Base-by-base conservation (phyloP, 2,329 filamentous ascomycete species). In the Penicillium vulpinum region DNA sequence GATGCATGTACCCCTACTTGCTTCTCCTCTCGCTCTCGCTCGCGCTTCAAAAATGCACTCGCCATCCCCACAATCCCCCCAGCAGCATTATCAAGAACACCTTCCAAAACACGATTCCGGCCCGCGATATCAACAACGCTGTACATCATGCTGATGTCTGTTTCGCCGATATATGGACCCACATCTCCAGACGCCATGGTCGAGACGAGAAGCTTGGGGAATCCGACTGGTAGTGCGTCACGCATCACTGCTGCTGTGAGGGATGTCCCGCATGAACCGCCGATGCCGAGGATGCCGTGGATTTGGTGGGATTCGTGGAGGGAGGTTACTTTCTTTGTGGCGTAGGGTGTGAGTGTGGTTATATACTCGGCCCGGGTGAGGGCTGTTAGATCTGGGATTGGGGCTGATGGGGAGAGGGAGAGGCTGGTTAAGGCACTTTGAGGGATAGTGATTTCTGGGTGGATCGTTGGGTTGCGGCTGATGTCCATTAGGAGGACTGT, bases 71-170 rank as follows among this genome's bases (percentile, higher is more conserved):
- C 75, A 36, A 89, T 83, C 0, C 85, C 82, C 0, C 80, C 82
- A 0, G 83, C 86, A 0, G 88, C 87, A 62, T 90, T 90, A 22
- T 75, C 72, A 7, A 90, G 70, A 0, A 90, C 80, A 2, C 76
- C 75, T 7, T 78, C 77, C 15, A 90, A 71, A 3, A 90, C 74
- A 2, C 78, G 72, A 59, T 90, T 90, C 10, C 83, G 69, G 0
- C 88, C 88, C 1, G 87, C 85, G 49, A 90, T 81, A 56, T 91
- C 88, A 15, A 90, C 87, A 1, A 90, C 85, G 16, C 82, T 86
- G 64, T 89, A 88, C 83, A 89, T 87, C 73, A 90, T 80, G 0
- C 82, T 83, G 45, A 90, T 86, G 60, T 90, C 88, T 0, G 83
- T 84, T 69, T 89, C 87, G 39, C 83, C 86, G 1, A 90, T 77